These are phyloP conservation scores for Megacollybia marginata DNA, from an alignment of 768 basidiomycete genomes.

Conservation along the genomic window DNA sequence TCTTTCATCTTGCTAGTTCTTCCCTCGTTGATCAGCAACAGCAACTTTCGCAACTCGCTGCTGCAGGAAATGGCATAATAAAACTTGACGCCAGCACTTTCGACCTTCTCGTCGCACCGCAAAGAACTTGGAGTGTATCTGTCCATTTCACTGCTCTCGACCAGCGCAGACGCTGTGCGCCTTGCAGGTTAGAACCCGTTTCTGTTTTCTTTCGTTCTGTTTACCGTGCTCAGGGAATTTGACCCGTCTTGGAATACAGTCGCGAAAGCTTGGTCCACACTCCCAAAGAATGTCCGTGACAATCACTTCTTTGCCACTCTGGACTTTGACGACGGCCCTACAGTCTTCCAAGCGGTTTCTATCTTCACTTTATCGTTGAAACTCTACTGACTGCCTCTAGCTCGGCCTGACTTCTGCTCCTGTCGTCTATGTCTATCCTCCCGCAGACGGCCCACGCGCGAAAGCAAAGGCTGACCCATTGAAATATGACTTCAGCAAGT, in stretches of 20 bases:
- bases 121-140: conserved; percentile 82
- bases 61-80: conserved; percentile 71
- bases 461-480: conserved; percentile 48
- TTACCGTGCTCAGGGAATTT: conserved; percentile 58
- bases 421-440: conserved; percentile 68
- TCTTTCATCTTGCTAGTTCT: conserved; percentile 25
- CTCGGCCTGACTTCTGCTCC: conserved; percentile 74
- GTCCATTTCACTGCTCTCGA: conserved; percentile 87
- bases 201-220: background rate
- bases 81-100: conserved; percentile 69
- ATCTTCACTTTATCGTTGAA: background rate
- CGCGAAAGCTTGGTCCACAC: conserved; percentile 73
- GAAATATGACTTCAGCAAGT: conserved; percentile 78
- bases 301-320: conserved; percentile 88
- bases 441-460: conserved; percentile 63
- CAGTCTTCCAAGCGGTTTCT: conserved; percentile 73
- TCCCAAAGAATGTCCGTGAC: conserved; percentile 53
- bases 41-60: conserved; percentile 63
- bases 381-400: background rate
- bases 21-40: conserved; percentile 26
- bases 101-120: conserved; percentile 66
- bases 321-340: conserved; percentile 76
- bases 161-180: conserved; percentile 73
- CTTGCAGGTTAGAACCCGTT: conserved; percentile 70
- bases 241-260: conserved; percentile 77